These are phyloP conservation scores for Pestalotiopsis sp. DNA, from an alignment of 2,329 filamentous ascomycete genomes.

Conservation along the genomic window DNA sequence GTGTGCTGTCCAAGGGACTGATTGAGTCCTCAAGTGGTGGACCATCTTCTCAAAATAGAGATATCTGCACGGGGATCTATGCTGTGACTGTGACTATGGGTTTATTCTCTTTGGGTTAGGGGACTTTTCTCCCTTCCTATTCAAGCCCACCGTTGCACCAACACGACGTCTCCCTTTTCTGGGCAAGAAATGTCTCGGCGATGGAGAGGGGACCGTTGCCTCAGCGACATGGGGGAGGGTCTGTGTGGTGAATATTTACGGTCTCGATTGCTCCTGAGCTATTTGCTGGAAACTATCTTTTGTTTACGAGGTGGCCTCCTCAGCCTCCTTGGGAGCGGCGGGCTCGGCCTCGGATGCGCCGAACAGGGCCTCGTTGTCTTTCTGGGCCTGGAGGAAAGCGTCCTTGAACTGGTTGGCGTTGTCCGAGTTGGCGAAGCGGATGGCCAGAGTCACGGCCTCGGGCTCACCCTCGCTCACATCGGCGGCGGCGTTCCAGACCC, in stretches of 20 bases:
- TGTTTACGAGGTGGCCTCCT: background rate
- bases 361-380: constrained; percentile 92
- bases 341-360: constrained; percentile 41
- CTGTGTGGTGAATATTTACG: background rate
- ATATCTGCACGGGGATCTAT: background rate
- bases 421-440: constrained; percentile 96
- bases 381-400: constrained; percentile 92
- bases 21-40: background rate
- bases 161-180: background rate
- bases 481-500: constrained; percentile 98
- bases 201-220: background rate
- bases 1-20: background rate
- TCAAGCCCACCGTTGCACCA: background rate
- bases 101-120: constrained; percentile 8
- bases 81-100: constrained; percentile 2
- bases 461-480: constrained; percentile 98
- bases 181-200: background rate
- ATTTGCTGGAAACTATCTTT: background rate
- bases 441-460: constrained; percentile 92
- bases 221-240: background rate
- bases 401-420: constrained; percentile 99
- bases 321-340: constrained; percentile 9
- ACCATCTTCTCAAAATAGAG: background rate
- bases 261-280: background rate
- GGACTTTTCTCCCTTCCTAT: background rate